Percentiles rank a stretch among this genome's conserved stretches.
Evolutionary conservation across 345 rosid genomes (phyloP).

Genomic region (Eutrema heterophyllum): DNA sequence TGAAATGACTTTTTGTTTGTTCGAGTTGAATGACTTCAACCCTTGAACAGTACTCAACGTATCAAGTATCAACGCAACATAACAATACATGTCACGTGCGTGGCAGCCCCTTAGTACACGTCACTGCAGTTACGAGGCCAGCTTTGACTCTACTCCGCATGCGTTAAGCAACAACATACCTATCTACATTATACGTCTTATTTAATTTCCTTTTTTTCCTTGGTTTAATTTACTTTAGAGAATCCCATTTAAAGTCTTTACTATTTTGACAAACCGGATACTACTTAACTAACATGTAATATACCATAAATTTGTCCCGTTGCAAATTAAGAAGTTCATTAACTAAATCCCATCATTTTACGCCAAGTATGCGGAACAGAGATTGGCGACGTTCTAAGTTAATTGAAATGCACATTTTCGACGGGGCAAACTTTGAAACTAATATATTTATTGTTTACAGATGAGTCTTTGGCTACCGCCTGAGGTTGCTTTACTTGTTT

Average conservation of each 20-base stretch:
- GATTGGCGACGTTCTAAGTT: conserved; percentile 29
- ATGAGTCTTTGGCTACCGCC: conserved; percentile 8
- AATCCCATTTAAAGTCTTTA: not conserved
- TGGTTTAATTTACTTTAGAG: not conserved
- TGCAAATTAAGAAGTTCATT: conserved; percentile 9
- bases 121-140: conserved; percentile 31
- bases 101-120: conserved; percentile 21
- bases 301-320: not conserved
- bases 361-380: conserved; percentile 16
- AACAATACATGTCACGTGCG: conserved; percentile 24
- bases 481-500: conserved; percentile 28
- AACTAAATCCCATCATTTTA: conserved; percentile 19
- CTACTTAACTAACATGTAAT: conserved; percentile 4
- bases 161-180: conserved; percentile 59
- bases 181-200: not conserved
- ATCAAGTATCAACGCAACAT: conserved; percentile 10
- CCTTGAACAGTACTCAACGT: conserved; percentile 13
- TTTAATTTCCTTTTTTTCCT: not conserved
- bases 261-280: not conserved
- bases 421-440: conserved; percentile 5
- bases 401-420: conserved; percentile 23
- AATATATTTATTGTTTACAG: not conserved
- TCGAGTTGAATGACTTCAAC: not conserved
- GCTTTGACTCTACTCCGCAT: conserved; percentile 35
- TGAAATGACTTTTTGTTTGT: not conserved